Conservation (phyloP, 2,329 filamentous ascomycete species). For the Golovinomyces cichoracearum region DNA sequence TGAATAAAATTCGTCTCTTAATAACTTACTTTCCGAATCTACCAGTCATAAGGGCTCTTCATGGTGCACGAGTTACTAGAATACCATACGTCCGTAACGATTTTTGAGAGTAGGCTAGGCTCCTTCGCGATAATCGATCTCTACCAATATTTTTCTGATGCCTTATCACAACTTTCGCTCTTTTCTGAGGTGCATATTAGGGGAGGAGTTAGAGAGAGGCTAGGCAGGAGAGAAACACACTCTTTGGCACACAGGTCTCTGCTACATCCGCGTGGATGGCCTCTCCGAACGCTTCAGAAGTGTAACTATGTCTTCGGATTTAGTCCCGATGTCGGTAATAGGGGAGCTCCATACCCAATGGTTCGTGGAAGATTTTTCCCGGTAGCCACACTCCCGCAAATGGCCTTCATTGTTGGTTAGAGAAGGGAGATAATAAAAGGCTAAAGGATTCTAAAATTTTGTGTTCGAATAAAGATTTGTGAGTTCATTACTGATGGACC, state of each 20-base stretch:
- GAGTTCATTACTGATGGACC: not conserved
- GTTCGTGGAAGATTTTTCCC: not conserved
- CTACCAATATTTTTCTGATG: not conserved
- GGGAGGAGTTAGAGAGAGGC: too few relatives aligned
- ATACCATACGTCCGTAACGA: too few relatives aligned
- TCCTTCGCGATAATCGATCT: not conserved
- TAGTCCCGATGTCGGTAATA: too few relatives aligned
- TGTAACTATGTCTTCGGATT: too few relatives aligned
- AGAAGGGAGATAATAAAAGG: not conserved
- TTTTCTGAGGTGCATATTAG: not conserved
- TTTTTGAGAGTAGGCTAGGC: not conserved
- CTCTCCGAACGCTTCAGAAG: too few relatives aligned
- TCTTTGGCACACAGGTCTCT: too few relatives aligned
- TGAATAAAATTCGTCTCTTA: not conserved
- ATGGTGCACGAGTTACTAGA: not conserved
- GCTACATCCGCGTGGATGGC: too few relatives aligned
- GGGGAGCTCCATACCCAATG: too few relatives aligned
- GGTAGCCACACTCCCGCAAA: not conserved
- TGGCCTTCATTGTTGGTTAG: not conserved
- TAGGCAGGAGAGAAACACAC: too few relatives aligned
- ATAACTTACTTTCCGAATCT: not conserved
- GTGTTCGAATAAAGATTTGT: not conserved
- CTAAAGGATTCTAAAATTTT: not conserved
- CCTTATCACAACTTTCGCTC: not conserved
- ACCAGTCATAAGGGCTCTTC: not conserved